phyloP scores from a whole-genome alignment of 306 rosid species.

The Purshia tridentata region DNA sequence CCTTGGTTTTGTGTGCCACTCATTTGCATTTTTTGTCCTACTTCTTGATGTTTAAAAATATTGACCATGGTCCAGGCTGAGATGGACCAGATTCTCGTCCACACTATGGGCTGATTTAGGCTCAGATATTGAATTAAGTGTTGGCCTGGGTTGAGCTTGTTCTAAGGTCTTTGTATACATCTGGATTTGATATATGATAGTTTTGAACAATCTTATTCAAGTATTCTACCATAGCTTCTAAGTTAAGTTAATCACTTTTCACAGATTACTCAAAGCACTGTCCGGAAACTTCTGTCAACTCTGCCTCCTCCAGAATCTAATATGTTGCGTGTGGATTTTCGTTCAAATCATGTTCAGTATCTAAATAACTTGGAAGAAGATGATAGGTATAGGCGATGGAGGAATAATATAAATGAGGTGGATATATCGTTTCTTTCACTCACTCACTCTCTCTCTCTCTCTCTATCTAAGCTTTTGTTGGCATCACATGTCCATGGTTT shows the following conservation, averaged over 20 bases:
- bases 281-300: slow-evolving; percentile 72
- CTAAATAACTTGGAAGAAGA: slow-evolving; percentile 97
- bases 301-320: slow-evolving; percentile 79
- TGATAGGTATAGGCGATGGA: slow-evolving; percentile 79
- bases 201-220: not conserved
- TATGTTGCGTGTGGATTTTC: slow-evolving; percentile 87
- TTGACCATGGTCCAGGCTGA: not conserved
- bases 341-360: slow-evolving; percentile 79
- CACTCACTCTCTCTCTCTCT: not conserved
- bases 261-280: slow-evolving; percentile 71
- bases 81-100: not conserved
- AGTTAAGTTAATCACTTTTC: slow-evolving; percentile 20
- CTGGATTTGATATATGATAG: not conserved
- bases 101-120: not conserved
- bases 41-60: not conserved
- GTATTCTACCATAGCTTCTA: not conserved
- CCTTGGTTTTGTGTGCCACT: not conserved
- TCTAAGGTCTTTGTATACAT: not conserved
- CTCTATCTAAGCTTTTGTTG: not conserved
- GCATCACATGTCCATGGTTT: not conserved
- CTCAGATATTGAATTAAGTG: not conserved
- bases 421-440: slow-evolving; percentile 18
- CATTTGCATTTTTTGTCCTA: not conserved
- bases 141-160: not conserved
- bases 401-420: slow-evolving; percentile 85